Evolutionary conservation across 2,329 filamentous ascomycete genomes (phyloP).

Genomic region (Hymenoscyphus scutula): DNA sequence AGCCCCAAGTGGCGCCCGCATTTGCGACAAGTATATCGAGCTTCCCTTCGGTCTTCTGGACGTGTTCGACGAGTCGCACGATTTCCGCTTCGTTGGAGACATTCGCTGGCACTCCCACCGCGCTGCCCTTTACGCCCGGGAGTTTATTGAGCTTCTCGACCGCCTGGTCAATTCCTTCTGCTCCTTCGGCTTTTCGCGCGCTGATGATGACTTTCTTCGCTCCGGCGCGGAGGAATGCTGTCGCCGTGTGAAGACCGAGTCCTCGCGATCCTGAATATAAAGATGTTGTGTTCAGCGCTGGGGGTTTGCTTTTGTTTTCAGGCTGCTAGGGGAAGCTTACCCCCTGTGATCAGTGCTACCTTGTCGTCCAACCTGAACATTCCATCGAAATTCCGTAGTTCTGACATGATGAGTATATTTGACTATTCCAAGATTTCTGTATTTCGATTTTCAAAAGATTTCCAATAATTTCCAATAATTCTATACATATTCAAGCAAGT

Average conservation of each 20-base stretch:
- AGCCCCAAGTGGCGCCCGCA: slow-evolving; percentile 13
- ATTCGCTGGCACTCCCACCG: slow-evolving; percentile 65
- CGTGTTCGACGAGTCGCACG: slow-evolving; percentile 55
- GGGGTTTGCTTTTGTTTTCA: background rate
- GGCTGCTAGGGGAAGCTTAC: slow-evolving; percentile 13
- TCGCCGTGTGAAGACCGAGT: slow-evolving; percentile 62
- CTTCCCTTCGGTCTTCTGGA: slow-evolving; percentile 54
- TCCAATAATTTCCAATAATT: background rate
- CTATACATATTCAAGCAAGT: background rate
- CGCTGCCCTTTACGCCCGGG: slow-evolving; percentile 54
- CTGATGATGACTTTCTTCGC: slow-evolving; percentile 70
- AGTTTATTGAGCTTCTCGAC: slow-evolving; percentile 64
- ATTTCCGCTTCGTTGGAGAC: slow-evolving; percentile 60
- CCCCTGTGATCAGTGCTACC: slow-evolving; percentile 35
- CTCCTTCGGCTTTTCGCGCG: slow-evolving; percentile 65
- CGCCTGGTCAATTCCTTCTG: slow-evolving; percentile 54
- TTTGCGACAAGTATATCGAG: slow-evolving; percentile 37
- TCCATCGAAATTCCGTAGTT: slow-evolving; percentile 22
- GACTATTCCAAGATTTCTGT: background rate
- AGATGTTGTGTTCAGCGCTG: background rate
- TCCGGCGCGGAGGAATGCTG: slow-evolving; percentile 67
- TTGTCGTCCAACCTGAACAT: slow-evolving; percentile 27
- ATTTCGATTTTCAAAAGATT: background rate
- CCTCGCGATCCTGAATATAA: slow-evolving; percentile 49
- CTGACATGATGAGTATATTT: slow-evolving; percentile 19